Evolutionary conservation across 768 basidiomycete genomes (phyloP), one percentile per base, ranked within the genome.

Genomic region (Suillus tomentosus): DNA sequence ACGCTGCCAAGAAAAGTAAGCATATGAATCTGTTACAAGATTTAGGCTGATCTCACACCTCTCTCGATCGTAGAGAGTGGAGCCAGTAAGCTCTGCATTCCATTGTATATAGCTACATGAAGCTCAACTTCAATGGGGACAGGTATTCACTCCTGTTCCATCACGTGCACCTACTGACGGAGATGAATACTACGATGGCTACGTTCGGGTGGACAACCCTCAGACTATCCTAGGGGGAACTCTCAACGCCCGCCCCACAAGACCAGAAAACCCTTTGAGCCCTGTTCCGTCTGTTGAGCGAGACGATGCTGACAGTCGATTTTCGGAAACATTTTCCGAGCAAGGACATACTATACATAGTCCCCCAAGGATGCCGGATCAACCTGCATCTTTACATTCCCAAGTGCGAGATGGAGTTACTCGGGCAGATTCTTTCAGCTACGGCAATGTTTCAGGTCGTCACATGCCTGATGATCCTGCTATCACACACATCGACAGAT

Each of bases 111-210:
- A 17, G 27, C 39, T 45, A 51, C 50, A 14, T 54, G 54, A 61
- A 27, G 39, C 62, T 66, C 67, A 60, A 70, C 54, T 45, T 34
- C 24, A n/a, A 24, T 22, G 34, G 64, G 37, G 51, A 55, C 42
- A 76, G 74, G 17, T 77, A 57, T 76, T 76, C 62, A 76, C 74
- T 27, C 74, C 74, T 27, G 56, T 76, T 27, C 74, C 76, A 27
- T 76, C 74, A 43, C 74, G 74, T 40, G 65, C 68, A 8, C 76
- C 74, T 22, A 77, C 68, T n/a, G 74, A 77, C 2, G 68, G 65
- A 51, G 74, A 75, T 11, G 74, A 76, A 13, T 72, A 68, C n/a
- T 71, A 70, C 56, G 74, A 76, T 48, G 74, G 72, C 31, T 76
- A 69, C 61, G 62, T 76, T 42, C 74, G 67, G 48, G 76, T 76